Percentiles rank a stretch among this genome's conserved stretches.
phyloP scores from a whole-genome alignment of 2,329 filamentous ascomycete species.

The Fusarium sp. region DNA sequence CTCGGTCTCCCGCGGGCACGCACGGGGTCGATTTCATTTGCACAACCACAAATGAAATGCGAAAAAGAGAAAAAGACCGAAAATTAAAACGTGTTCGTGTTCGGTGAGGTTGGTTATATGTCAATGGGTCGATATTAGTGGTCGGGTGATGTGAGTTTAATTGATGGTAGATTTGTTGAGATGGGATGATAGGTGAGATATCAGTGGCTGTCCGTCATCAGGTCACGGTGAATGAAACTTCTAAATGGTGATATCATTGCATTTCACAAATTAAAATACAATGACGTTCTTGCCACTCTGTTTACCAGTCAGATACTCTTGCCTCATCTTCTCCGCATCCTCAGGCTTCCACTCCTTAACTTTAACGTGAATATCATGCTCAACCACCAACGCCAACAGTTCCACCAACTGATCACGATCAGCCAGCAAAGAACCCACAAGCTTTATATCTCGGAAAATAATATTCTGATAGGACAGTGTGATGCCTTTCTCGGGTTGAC shows the following conservation, averaged over 20 bases:
- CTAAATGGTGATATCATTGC: too few species aligned
- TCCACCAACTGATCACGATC: neutral
- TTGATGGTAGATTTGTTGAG: neutral
- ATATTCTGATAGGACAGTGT: neutral
- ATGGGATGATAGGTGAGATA: neutral
- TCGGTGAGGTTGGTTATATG: neutral
- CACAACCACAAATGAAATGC: neutral
- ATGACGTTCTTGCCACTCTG: conserved; percentile 2
- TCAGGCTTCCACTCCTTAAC: conserved; percentile 17
- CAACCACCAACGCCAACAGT: neutral
- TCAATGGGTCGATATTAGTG: neutral
- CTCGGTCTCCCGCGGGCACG: neutral
- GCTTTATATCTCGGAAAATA: conserved; percentile 1
- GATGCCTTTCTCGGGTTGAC: conserved; percentile 10
- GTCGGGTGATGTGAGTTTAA: neutral
- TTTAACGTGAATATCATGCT: conserved; percentile 7
- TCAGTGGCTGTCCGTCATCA: neutral
- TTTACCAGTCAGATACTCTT: neutral
- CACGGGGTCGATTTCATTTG: neutral
- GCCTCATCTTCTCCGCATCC: conserved; percentile 11
- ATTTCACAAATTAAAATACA: neutral
- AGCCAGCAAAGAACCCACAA: neutral
- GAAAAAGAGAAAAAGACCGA: neutral
- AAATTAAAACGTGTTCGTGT: conserved; percentile 14
- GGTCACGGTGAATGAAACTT: neutral